A percentile compares a stretch with the other conserved stretches of the same genome.
Evolutionary conservation across 257 asterid genomes (phyloP).

Genomic region (Jacaranda copaia): DNA sequence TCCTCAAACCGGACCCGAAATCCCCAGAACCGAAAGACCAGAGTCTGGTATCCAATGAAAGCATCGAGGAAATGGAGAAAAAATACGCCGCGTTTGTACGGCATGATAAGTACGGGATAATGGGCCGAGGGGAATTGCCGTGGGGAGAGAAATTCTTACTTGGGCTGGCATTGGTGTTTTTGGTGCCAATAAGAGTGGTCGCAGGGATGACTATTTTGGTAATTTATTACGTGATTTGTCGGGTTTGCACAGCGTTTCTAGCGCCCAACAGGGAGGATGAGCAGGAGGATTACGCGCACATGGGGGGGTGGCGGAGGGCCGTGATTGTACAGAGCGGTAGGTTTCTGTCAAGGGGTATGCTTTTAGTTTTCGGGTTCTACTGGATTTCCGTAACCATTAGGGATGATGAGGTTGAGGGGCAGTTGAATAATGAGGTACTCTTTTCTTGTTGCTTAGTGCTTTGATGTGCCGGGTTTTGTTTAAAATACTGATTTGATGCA

Average conservation of each 20-base stretch:
- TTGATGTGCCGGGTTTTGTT: background rate
- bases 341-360: slow-evolving; percentile 68
- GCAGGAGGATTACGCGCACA: slow-evolving; percentile 94
- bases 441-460: slow-evolving; percentile 21
- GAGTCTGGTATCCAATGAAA: slow-evolving; percentile 32
- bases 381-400: slow-evolving; percentile 55
- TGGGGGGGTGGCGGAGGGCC: slow-evolving; percentile 88
- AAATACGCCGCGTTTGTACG: slow-evolving; percentile 78
- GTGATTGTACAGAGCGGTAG: slow-evolving; percentile 72
- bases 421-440: slow-evolving; percentile 53
- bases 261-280: slow-evolving; percentile 75
- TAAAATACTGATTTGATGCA: background rate
- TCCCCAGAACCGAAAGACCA: slow-evolving; percentile 29
- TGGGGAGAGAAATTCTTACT: slow-evolving; percentile 67
- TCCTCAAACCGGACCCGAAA: slow-evolving; percentile 60
- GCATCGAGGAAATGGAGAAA: slow-evolving; percentile 74
- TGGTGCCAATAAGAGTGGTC: slow-evolving; percentile 74
- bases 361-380: slow-evolving; percentile 84
- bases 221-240: slow-evolving; percentile 77
- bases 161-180: slow-evolving; percentile 58
- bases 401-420: slow-evolving; percentile 38
- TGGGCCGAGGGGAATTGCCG: slow-evolving; percentile 78
- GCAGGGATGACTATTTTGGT: slow-evolving; percentile 56
- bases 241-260: slow-evolving; percentile 73
- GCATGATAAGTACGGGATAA: slow-evolving; percentile 75